Base-by-base conservation (phyloP, 2,329 filamentous ascomycete species). In the Colletotrichum lentis region DNA sequence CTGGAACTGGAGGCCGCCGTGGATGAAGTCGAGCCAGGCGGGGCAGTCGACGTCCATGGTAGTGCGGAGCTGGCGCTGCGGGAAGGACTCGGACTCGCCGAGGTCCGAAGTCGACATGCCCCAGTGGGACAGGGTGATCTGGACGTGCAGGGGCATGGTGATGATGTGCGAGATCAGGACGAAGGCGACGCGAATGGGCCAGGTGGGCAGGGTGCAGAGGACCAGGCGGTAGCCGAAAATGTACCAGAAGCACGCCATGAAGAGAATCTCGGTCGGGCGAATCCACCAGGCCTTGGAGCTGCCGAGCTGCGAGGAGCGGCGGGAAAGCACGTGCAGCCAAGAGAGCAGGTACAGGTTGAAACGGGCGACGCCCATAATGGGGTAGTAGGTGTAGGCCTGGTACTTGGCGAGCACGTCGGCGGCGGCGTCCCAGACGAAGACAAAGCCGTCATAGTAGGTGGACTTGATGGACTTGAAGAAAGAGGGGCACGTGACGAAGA, bases 31-130 rank as follows among this genome's bases (percentile, higher is more conserved):
- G 31, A 92, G 79, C 90, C 90, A 92, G 27, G 83, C 80, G 0
- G 90, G 90, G 77, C 90, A 92, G 73, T 91, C 88, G 55, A 92
- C 86, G 73, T 92, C 90, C 89, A 92, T 91, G 31, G 89, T 91
- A 3, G 90, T 92, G 52, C 90, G 84, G 44, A 92, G 80, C 83
- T 90, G 89, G 73, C 88, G 87, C 79, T 91, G 88, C 0, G 89
- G 82, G 74, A 91, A 92, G 0, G 87, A 90, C 74, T 92, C 90
- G 62, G 82, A 80, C 54, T 86, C 83, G 67, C 88, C 88, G 2
- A 91, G 81, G 70, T 91, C 87, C 0, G 86, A 79, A 2, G 88
- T 90, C 27, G 86, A 88, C 89, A 91, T 92, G 68, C 87, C 90
- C 82, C 90, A 92, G 78, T 92, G 90, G 1, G 86, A 89, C 10